Base-by-base conservation (phyloP, 202 grass and related monocot genomes). In the Zoysia matrella region DNA sequence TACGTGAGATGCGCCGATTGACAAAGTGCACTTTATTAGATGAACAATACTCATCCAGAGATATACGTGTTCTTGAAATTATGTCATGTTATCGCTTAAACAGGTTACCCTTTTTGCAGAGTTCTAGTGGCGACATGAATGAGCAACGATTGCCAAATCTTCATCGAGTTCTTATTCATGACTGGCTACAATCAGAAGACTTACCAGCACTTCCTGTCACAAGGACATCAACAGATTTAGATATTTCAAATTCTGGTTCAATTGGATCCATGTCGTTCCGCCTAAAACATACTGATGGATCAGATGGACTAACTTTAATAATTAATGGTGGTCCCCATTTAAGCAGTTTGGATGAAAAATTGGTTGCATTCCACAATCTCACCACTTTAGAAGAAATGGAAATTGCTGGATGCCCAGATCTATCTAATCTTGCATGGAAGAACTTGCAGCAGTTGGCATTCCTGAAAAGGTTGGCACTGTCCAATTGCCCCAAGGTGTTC, bases 61-160 rank as follows among this genome's bases (percentile, higher is more conserved):
- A 9, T 6, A 78, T 78, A 12, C 62, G 62, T 11, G 4, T 44
- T 66, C 75, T 78, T 45, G 62, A 78, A 67, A 78, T 78, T 53
- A 11, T 67, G 2, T 52, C 47, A 44, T 78, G 75, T 53, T 52
- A 54, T 67, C 60, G 12, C 8, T 18, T 78, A 48, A 11, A 52
- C 2, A 67, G 45, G 36, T 8, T 78, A 36, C 75, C 75, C 2
- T 78, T 78, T 78, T 54, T 78, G 61, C 75, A 67, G 13, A 78
- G 40, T 5, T 78, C 8, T 7, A 16, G 46, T 44, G 8, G 22
- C 45, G 4, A 6, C 5, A 10, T 40, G 18, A 7, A 64, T 50
- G 60, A 64, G 18, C 74, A 63, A 15, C 58, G 4, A 49, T 30
- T 76, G 6, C 11, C 5, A 8, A 76, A 64, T 43, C 75, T 78